Evolutionary conservation across 2,329 filamentous ascomycete species (phyloP), one percentile per base, ranked within the genome.

Genomic region (Cladosporium phlei): DNA sequence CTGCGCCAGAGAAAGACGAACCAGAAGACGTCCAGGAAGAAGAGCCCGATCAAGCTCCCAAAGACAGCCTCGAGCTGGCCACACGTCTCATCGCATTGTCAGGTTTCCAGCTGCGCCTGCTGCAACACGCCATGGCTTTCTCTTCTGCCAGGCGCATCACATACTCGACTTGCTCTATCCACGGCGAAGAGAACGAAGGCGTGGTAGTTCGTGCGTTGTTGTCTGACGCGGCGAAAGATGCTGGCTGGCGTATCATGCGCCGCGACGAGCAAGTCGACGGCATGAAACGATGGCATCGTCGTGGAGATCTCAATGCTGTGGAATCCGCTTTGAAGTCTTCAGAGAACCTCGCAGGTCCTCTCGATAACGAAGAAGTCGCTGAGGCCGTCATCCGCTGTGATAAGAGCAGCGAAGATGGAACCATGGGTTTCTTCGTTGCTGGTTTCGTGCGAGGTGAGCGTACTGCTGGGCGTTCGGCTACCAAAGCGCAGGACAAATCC

Each of bases 401-500:
- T 65, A 86, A 90, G 57, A 86, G 81, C 20, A 88, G 91, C 56
- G 83, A 82, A 8, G 79, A 85, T 52, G 88, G 89, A 0, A 86
- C 90, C 1, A 95, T 96, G 79, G 91, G 93, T 0, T 97, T 98
- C 67, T 98, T 98, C 58, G 86, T 96, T 16, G 88, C 82, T n/a
- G 88, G 78, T 0, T 95, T 98, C 66, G 77, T 88, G 3, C 74
- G 86, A 44, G 78, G 85, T 33, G 55, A 37, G 2, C 44, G 38
- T 9, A 10, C 12, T 30, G 17, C 22, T 20, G n/a, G n/a, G n/a
- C 17, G 21, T 7, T 14, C 12, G 4, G 16, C 17, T 10, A 4
- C n/a, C 38, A 34, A 30, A 14, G 14, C 14, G 44, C 47, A 19
- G 32, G 27, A 2, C 30, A 22, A 2, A 27, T 20, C 25, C 3